phyloP scores from a whole-genome alignment of 139 green algal species.

The Marvania coccoides region DNA sequence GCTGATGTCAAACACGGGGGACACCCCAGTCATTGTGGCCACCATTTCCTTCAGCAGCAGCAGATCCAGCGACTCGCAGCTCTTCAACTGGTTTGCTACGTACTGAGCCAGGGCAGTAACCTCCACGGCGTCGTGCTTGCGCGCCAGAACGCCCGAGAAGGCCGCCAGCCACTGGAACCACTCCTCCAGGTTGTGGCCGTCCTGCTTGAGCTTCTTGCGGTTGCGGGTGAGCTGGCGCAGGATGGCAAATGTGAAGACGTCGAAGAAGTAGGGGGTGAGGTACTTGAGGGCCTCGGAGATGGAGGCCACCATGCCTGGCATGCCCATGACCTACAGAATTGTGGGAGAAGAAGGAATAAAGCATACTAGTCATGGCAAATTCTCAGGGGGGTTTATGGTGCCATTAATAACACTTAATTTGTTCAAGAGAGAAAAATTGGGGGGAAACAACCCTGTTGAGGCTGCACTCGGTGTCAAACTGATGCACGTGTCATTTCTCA shows the following conservation, averaged over 20 bases:
- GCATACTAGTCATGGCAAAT: too few species aligned
- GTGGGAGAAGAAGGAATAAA: neutral
- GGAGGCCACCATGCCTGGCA: slow-evolving; percentile 56
- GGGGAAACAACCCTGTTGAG: neutral
- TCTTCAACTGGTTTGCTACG: slow-evolving; percentile 64
- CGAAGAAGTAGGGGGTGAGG: slow-evolving; percentile 49
- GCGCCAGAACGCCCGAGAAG: slow-evolving; percentile 48
- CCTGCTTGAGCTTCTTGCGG: slow-evolving; percentile 58
- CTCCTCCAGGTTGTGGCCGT: slow-evolving; percentile 70
- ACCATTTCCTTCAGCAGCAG: slow-evolving; percentile 62
- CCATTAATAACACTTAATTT: neutral
- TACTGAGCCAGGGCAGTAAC: slow-evolving; percentile 51
- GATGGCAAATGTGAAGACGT: slow-evolving; percentile 64
- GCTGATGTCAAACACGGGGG: slow-evolving; percentile 38
- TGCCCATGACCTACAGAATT: slow-evolving; percentile 41
- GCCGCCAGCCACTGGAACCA: slow-evolving; percentile 60
- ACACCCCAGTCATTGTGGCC: slow-evolving; percentile 38
- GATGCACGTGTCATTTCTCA: neutral
- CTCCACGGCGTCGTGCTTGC: slow-evolving; percentile 27
- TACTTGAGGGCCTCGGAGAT: slow-evolving; percentile 69
- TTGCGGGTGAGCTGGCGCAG: slow-evolving; percentile 38
- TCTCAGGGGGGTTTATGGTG: neutral
- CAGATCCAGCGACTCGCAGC: slow-evolving; percentile 56
- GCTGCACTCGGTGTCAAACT: neutral
- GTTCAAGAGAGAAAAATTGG: too few species aligned